phyloP scores from a whole-genome alignment of 2,329 filamentous ascomycete genomes.

The Diatrype stigma region DNA sequence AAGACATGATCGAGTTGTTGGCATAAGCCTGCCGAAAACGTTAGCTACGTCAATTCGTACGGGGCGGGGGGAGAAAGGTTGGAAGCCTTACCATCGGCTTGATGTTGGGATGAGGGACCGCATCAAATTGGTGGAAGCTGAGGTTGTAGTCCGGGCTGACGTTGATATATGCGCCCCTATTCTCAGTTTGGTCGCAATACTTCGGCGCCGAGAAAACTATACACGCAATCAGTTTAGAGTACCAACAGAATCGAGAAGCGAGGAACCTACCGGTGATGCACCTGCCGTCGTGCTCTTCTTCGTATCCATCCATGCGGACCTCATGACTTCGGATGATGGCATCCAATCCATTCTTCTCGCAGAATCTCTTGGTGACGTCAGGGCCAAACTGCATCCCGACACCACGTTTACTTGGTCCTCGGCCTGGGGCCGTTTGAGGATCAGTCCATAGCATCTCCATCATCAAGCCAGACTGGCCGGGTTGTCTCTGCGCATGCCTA shows the following conservation, averaged over 20 bases:
- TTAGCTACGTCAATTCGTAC: slow-evolving; percentile 20
- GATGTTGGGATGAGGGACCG: slow-evolving; percentile 92
- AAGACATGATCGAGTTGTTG: slow-evolving; percentile 75
- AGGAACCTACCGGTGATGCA: slow-evolving; percentile 77
- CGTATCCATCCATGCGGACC: slow-evolving; percentile 98
- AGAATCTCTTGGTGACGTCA: slow-evolving; percentile 94
- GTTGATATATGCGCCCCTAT: slow-evolving; percentile 98
- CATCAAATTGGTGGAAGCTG: slow-evolving; percentile 88
- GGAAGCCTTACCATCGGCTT: slow-evolving; percentile 70
- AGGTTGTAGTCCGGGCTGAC: slow-evolving; percentile 89
- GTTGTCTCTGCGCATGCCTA: slow-evolving; percentile 84
- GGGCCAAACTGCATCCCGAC: slow-evolving; percentile 96
- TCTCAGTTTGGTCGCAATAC: slow-evolving; percentile 97
- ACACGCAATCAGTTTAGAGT: slow-evolving; percentile 19
- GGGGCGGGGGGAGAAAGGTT: neutral
- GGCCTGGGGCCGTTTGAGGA: slow-evolving; percentile 78
- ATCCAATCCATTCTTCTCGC: slow-evolving; percentile 89
- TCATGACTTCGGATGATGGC: slow-evolving; percentile 97
- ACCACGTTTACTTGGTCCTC: slow-evolving; percentile 92
- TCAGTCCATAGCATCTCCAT: slow-evolving; percentile 99
- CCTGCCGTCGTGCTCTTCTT: slow-evolving; percentile 90
- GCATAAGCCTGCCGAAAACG: slow-evolving; percentile 66
- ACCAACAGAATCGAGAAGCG: neutral
- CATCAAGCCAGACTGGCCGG: slow-evolving; percentile 92
- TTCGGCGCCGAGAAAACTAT: slow-evolving; percentile 94